Evolutionary conservation across 2,329 filamentous ascomycete species (phyloP).

Genomic region (Dryadomyces sulphureus): DNA sequence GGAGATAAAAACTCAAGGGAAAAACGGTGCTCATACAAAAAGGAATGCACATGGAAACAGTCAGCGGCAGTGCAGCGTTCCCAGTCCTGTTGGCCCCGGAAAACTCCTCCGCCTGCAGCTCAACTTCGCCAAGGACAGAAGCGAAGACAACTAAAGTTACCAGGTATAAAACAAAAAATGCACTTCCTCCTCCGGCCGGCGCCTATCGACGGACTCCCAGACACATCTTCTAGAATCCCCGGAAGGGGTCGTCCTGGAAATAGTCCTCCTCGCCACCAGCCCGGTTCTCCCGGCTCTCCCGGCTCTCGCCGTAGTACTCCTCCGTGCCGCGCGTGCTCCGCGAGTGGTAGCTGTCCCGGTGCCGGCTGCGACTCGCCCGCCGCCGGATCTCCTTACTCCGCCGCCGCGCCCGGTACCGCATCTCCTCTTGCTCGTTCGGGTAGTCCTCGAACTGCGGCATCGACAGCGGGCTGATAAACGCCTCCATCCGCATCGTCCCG

Average conservation of each 20-base stretch:
- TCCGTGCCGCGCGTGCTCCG: constrained; percentile 30
- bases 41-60: neutral
- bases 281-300: too few species aligned
- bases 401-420: constrained; percentile 29
- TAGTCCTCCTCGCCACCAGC: constrained; percentile 40
- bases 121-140: too few species aligned
- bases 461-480: constrained; percentile 62
- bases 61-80: neutral
- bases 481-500: constrained; percentile 91
- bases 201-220: neutral
- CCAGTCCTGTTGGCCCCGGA: neutral
- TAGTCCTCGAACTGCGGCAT: constrained; percentile 27
- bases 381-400: constrained; percentile 41
- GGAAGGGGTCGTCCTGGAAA: constrained; percentile 44
- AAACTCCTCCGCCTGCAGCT: neutral
- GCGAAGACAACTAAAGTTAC: constrained; percentile 1
- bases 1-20: neutral
- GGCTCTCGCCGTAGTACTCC: constrained; percentile 31
- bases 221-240: constrained; percentile 33
- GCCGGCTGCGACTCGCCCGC: constrained; percentile 35
- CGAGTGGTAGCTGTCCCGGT: constrained; percentile 33
- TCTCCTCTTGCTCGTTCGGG: constrained; percentile 35
- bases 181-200: neutral
- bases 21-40: neutral
- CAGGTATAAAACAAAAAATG: neutral